These are phyloP conservation scores for Moniliella sp. DNA, from an alignment of 1,284 basidiomycete genomes.

Conservation along the genomic window DNA sequence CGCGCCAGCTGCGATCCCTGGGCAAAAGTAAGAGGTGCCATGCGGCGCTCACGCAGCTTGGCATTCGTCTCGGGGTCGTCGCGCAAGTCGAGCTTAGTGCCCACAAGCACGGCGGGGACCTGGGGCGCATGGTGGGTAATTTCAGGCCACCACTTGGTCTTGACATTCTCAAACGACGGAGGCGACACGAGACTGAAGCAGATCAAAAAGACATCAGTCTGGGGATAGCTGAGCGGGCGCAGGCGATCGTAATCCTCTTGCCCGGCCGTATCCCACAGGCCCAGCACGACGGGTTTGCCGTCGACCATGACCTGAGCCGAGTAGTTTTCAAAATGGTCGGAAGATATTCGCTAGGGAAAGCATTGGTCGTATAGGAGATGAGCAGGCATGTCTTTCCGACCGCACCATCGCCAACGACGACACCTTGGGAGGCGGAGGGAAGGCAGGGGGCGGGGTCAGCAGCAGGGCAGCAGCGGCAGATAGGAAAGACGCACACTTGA, in stretches of 20 bases:
- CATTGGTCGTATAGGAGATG: too few species aligned
- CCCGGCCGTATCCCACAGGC: slow-evolving; percentile 91
- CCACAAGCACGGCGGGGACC: slow-evolving; percentile 74
- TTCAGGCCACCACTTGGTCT: too few species aligned
- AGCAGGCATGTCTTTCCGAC: too few species aligned
- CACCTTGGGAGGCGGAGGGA: too few species aligned
- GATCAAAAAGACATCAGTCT: slow-evolving; percentile 84
- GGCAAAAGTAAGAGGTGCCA: slow-evolving; percentile 73
- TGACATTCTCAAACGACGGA: slow-evolving; percentile 71
- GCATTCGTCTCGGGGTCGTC: slow-evolving; percentile 78
- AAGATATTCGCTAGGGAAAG: too few species aligned
- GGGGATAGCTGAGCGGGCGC: slow-evolving; percentile 78
- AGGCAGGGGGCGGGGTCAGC: too few species aligned
- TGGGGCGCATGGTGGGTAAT: slow-evolving; percentile 77
- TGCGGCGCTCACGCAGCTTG: slow-evolving; percentile 76
- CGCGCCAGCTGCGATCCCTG: slow-evolving; percentile 75
- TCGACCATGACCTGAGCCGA: too few species aligned
- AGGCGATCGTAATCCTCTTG: slow-evolving; percentile 94
- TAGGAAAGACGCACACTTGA: too few species aligned
- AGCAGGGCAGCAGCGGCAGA: too few species aligned
- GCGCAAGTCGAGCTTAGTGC: slow-evolving; percentile 89
- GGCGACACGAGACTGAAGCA: slow-evolving; percentile 93
- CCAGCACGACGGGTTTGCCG: slow-evolving; percentile 72
- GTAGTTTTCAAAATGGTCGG: too few species aligned
- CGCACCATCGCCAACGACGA: too few species aligned